Evolutionary conservation across 2,329 filamentous ascomycete species (phyloP), one percentile per base, ranked within the genome.

Genomic region (Botryotinia narcissicola): DNA sequence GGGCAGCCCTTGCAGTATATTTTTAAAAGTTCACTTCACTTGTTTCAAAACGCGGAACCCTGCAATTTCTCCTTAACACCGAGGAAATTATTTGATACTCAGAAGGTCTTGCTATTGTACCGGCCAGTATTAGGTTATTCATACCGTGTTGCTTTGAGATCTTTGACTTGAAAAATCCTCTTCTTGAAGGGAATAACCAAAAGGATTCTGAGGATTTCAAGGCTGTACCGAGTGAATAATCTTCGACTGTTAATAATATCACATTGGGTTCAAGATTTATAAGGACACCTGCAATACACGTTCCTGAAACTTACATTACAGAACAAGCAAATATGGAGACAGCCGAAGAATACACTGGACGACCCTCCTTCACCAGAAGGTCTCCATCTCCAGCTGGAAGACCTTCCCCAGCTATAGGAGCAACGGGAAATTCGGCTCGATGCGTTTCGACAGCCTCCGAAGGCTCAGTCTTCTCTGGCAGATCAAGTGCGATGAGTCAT

Each of bases 301-400:
- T 48, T 18, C 42, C 12, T 25, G 22, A 54, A 22, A 22, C 37
- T 29, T 32, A 57, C n/a, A 57, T 29, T 32, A 29, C 54, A 70
- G 57, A 35, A 67, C 29, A 54, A 12, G 37, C 37, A 54, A 81
- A 73, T 77, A 88, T 87, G 86, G 83, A 83, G 76, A 77, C 81
- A 71, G 74, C 80, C 69, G 75, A 77, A 74, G 77, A 78, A 70
- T 73, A 74, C 44, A 75, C 74, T 68, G 75, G 76, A 20, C 78
- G 79, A 62, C 79, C 79, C 29, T 78, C 79, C 20, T 77, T 80
- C 73, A 75, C 76, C 29, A 74, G 78, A 73, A 76, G 78, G 74
- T 92, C 91, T 51, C 91, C 91, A n/a, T 88, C 90, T 69, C 89
- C 90, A 54, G 89, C 90, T 78, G 83, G 85, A 29, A 85, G 87